Evolutionary conservation across 2,329 filamentous ascomycete genomes (phyloP), one percentile per base, ranked within the genome.

Genomic region (Colletotrichum liaoningense): DNA sequence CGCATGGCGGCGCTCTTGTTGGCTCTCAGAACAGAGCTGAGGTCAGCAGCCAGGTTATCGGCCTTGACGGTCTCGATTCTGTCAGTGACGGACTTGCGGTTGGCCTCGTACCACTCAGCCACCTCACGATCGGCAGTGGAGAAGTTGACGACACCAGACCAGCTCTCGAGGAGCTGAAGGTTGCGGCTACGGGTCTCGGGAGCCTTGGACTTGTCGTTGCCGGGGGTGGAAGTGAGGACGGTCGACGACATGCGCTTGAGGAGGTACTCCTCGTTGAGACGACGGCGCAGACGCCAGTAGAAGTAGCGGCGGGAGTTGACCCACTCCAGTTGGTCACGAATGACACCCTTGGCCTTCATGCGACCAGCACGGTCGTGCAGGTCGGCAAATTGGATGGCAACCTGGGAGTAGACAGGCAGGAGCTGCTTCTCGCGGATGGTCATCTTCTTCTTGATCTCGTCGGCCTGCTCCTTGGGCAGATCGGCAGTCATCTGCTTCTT

Each of bases 251-350:
- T 94, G 85, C 95, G 95, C 87, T 95, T 97, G 83, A 99, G 89
- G 79, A 99, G 95, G 84, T 97, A 94, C 86, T 99, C 97, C 87
- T 99, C 97, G 85, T 97, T 98, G 81, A 99, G 89, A 86, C 97
- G 92, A 82, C 97, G 94, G 84, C 97, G 95, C 75, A 98, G 93
- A 85, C 97, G 96, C 97, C 97, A 99, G 93, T 98, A 99, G 89
- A 99, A 98, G 94, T 97, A 98, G 81, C 96, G 93, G 77, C 97
- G 93, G 11, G 96, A 93, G 79, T 98, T 93, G 82, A 91, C 88
- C 97, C 96, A 98, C 80, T 93, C 90, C 54, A 99, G 89, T 14
- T 92, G 86, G 79, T 94, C 90, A 75, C 97, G 95, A 79, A 99
- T 98, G 70, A 93, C 93, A 75, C 95, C 93, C 92, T 99, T 99